Evolutionary conservation across 2,329 filamentous ascomycete species (phyloP).

Genomic region (Leptographium galeiforme): DNA sequence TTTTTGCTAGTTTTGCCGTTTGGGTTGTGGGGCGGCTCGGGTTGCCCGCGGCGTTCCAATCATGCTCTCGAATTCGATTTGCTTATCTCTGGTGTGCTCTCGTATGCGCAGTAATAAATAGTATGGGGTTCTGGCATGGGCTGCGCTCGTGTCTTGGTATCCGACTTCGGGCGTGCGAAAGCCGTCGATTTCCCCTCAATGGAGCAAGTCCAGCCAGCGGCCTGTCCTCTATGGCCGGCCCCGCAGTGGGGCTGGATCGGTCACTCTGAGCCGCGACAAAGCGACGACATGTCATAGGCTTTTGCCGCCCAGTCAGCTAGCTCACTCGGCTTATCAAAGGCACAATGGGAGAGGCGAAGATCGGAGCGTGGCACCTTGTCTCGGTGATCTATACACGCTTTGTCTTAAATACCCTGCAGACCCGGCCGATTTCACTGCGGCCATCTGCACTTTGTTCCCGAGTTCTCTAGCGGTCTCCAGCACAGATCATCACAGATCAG

Average conservation of each 20-base stretch:
- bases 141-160: too few species aligned
- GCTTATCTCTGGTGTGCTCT: too few species aligned
- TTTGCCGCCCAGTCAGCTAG: neutral
- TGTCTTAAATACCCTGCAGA: neutral
- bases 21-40: neutral
- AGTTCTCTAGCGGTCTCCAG: too few species aligned
- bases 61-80: neutral
- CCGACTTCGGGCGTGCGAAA: too few species aligned
- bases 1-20: neutral
- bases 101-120: too few species aligned
- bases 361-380: neutral
- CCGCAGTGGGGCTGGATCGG: neutral
- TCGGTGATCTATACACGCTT: too few species aligned
- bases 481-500: neutral
- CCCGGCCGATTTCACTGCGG: too few species aligned
- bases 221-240: neutral
- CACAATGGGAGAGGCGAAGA: neutral
- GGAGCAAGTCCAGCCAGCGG: neutral
- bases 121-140: too few species aligned
- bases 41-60: neutral
- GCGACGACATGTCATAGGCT: neutral
- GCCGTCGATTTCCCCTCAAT: neutral
- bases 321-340: neutral
- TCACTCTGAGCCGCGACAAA: neutral
- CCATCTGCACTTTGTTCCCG: too few species aligned